Evolutionary conservation across 78 protist genomes (phyloP).

Genomic region (Guillardia theta): DNA sequence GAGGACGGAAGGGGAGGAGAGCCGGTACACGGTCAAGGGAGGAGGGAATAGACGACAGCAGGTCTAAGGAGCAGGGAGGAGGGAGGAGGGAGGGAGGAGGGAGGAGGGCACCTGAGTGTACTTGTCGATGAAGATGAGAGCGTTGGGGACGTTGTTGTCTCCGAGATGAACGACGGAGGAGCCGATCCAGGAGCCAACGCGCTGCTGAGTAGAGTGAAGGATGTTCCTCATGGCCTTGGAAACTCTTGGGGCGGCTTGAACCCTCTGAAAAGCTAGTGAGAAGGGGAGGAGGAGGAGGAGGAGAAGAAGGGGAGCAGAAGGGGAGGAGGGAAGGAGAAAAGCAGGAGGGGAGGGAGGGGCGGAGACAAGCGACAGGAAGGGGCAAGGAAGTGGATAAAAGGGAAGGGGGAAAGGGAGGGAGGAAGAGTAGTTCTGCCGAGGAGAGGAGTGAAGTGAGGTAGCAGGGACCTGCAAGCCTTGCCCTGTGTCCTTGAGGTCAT

Average conservation of each 20-base stretch:
- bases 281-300: background rate
- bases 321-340: background rate
- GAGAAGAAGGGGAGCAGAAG: background rate
- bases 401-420: background rate
- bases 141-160: constrained; percentile 95
- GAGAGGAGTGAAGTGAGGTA: background rate
- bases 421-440: background rate
- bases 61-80: background rate
- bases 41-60: too few relatives aligned
- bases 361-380: background rate
- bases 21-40: constrained; percentile 31
- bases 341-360: background rate
- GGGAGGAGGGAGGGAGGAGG: background rate
- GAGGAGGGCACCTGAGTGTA: constrained; percentile 72
- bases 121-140: constrained; percentile 94
- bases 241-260: background rate
- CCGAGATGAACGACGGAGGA: constrained; percentile 90
- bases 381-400: background rate
- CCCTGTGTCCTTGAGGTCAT: constrained; percentile 74
- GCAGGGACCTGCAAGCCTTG: constrained; percentile 71
- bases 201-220: background rate
- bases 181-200: constrained; percentile 88
- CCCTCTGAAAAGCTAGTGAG: background rate
- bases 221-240: background rate
- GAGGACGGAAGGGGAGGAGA: background rate